Evolutionary conservation across 1,139 yeast genomes (phyloP), one percentile per base, ranked within the genome.

Genomic region (Taphrina deformans): DNA sequence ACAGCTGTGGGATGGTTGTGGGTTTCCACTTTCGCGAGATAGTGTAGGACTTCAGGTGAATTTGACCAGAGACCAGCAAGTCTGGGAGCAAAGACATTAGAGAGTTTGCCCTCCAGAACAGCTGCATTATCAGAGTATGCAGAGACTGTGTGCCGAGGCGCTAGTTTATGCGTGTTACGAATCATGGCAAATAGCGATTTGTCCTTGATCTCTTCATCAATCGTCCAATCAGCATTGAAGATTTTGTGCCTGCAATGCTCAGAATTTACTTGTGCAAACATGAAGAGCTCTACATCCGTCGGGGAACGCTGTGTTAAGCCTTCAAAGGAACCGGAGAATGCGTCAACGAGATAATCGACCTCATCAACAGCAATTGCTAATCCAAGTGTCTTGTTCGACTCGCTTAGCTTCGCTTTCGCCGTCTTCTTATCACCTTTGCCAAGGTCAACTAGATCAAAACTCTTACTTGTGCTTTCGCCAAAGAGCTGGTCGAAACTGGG

Each of bases 1-100:
- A 95, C 97, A 0, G 99, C 99, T 44, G 99, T 95, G 64, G 99
- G 99, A 76, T 95, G 99, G 78, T 95, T 95, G 76, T 95, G 99
- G 35, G 99, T 95, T 78, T 95, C 99, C 62, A 95, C 99, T 76
- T 95, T 95, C 71, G 92, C 89, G 71, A 95, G 80, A 74, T 96
- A 89, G 71, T 93, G 95, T 27, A 93, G 96, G 65, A 79, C 80
- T 78, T 95, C 99, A 70, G 83, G 82, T 68, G 80, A 82, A 21
- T 93, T 81, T 52, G 79, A 78, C 96, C 97, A 93, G 16, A 35
- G 18, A 14, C 40, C 27, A 1, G 26, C 35, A 21, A 33, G 27
- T 14, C 50, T 27, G 52, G 99, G 97, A 3, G 96, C 83, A 75
- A 79, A 90, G 69, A 83, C 83, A 64, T 91, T 96, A 63, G 86